Evolutionary conservation across 768 basidiomycete species (phyloP).

Genomic region (Boletus sp.): DNA sequence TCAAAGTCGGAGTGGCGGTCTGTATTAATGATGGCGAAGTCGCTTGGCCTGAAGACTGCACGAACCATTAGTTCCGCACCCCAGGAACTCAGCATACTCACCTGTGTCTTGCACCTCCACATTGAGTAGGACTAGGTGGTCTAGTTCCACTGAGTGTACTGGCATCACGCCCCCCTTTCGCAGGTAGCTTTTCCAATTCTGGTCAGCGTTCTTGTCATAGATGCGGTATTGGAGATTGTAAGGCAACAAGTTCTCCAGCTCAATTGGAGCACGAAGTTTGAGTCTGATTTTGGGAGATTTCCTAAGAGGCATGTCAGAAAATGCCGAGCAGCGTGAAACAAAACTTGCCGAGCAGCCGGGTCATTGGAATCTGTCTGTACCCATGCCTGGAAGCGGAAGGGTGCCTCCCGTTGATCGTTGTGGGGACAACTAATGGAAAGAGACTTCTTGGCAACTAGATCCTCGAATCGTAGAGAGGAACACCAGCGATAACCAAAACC

Average conservation of each 20-base stretch:
- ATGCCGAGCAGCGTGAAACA: not conserved
- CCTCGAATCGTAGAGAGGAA: conserved; percentile 82
- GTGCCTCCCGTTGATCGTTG: conserved; percentile 72
- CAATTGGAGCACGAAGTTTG: conserved; percentile 87
- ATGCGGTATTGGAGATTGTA: conserved; percentile 95
- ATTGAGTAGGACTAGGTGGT: conserved; percentile 85
- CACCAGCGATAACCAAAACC: conserved; percentile 98
- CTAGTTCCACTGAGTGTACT: conserved; percentile 90
- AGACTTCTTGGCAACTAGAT: conserved; percentile 63
- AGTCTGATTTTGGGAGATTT: conserved; percentile 83
- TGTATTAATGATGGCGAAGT: conserved; percentile 96
- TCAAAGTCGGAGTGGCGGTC: conserved; percentile 89
- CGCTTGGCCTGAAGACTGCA: conserved; percentile 86
- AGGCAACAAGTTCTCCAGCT: conserved; percentile 92
- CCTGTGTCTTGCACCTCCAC: conserved; percentile 90
- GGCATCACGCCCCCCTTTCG: conserved; percentile 94
- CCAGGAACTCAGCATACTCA: conserved; percentile 27
- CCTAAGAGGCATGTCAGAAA: conserved; percentile 38
- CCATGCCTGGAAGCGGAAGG: conserved; percentile 94
- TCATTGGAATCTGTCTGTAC: conserved; percentile 71
- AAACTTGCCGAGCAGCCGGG: conserved; percentile 48
- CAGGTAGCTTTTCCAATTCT: conserved; percentile 92
- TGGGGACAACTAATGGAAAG: conserved; percentile 87
- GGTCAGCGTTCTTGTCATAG: conserved; percentile 91
- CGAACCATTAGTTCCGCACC: not conserved